Evolutionary conservation across 2,329 filamentous ascomycete genomes (phyloP).

Genomic region (Trichoderma sp.): DNA sequence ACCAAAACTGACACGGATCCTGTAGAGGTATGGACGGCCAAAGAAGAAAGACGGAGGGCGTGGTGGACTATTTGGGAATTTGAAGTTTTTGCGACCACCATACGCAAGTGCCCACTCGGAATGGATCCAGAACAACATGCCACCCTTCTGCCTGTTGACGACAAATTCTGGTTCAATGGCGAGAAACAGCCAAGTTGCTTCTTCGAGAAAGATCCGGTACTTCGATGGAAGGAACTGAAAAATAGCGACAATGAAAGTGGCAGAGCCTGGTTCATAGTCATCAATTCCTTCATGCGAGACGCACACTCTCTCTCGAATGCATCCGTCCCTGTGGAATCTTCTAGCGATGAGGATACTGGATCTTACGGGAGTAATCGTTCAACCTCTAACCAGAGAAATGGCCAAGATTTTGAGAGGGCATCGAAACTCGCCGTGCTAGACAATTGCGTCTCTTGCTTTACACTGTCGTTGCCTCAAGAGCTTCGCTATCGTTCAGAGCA

Average conservation of each 20-base stretch:
- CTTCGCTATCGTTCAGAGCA: neutral
- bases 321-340: neutral
- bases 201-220: neutral
- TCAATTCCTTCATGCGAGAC: neutral
- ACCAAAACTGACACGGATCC: neutral
- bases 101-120: neutral
- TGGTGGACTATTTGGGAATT: neutral
- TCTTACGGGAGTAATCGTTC: neutral
- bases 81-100: neutral
- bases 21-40: neutral
- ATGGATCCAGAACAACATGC: neutral
- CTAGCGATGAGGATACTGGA: neutral
- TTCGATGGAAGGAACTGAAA: neutral
- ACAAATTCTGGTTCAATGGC: neutral
- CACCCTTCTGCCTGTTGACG: neutral
- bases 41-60: neutral
- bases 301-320: neutral
- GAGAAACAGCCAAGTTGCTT: neutral
- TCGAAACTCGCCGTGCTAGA: neutral
- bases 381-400: neutral
- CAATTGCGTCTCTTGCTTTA: neutral
- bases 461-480: neutral
- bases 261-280: neutral
- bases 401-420: neutral
- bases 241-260: neutral